Evolutionary conservation across 2,329 filamentous ascomycete species (phyloP).

Genomic region (Triangularia setosa): DNA sequence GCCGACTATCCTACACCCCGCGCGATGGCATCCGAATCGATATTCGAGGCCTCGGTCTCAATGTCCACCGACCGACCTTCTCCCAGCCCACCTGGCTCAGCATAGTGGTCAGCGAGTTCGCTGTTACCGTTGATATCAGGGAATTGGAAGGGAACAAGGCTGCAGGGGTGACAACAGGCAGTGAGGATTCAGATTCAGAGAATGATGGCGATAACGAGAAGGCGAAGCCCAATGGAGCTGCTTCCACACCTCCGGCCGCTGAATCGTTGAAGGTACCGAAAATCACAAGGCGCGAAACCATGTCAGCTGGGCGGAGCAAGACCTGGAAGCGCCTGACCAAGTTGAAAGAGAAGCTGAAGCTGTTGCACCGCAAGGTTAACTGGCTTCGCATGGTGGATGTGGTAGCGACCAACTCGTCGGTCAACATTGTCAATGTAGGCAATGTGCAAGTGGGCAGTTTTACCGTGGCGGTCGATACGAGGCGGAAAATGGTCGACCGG

Average conservation of each 20-base stretch:
- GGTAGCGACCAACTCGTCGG: slow-evolving; percentile 72
- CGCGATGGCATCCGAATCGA: slow-evolving; percentile 86
- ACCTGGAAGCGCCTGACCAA: slow-evolving; percentile 77
- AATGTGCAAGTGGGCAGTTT: slow-evolving; percentile 80
- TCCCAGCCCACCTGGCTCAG: slow-evolving; percentile 96
- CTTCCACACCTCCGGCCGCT: slow-evolving; percentile 4
- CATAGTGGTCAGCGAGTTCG: slow-evolving; percentile 79
- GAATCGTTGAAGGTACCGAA: slow-evolving; percentile 19
- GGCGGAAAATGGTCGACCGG: slow-evolving; percentile 85
- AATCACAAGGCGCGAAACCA: slow-evolving; percentile 29
- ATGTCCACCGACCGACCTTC: slow-evolving; percentile 90
- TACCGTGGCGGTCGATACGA: slow-evolving; percentile 83
- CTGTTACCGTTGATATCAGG: slow-evolving; percentile 74
- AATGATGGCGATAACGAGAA: slow-evolving; percentile 10
- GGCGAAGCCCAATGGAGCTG: not conserved
- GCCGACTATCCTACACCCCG: slow-evolving; percentile 84
- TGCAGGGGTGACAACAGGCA: slow-evolving; percentile 23
- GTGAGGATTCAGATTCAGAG: slow-evolving; percentile 28
- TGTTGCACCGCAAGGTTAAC: slow-evolving; percentile 77
- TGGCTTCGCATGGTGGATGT: slow-evolving; percentile 90
- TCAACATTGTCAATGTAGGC: slow-evolving; percentile 77
- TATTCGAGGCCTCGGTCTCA: slow-evolving; percentile 81
- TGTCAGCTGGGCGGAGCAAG: slow-evolving; percentile 51
- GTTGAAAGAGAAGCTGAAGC: slow-evolving; percentile 81
- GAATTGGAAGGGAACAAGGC: slow-evolving; percentile 54